Evolutionary conservation across 495 filamentous ascomycete species (phyloP), one percentile per base, ranked within the genome.

Genomic region (Cercophora sp.): DNA sequence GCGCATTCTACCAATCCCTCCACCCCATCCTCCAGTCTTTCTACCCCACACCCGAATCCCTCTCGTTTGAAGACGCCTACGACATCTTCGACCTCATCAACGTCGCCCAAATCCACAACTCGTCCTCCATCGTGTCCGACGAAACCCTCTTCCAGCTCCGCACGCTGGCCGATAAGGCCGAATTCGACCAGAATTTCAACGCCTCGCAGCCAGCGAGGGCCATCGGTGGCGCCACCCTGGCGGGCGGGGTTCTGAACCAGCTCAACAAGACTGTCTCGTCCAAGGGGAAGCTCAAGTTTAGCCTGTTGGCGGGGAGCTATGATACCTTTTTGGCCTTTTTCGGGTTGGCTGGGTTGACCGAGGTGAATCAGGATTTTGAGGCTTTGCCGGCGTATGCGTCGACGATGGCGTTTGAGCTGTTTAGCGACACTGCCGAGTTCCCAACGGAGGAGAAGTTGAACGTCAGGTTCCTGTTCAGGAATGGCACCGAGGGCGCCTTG

Each of bases 101-200:
- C 51, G 58, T 61, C 13, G 51, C 31, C 2, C 35, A 40, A 27
- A 52, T 58, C 24, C 58, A 61, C 55, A 58, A 61, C 51, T 25
- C 51, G 8, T n/a, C 51, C 10, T 42, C 51, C n/a, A 23, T 55
- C 1, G 35, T 51, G 1, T 35, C 22, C 18, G 20, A 49, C 16
- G 36, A 25, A 13, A 15, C 51, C 19, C 51, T 61, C 2, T 32
- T 45, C 19, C 58, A 61, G 43, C 51, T 61, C 13, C 55, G 51
- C 41, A 58, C 58, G 16, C 43, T 61, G 22, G 58, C 58, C 31
- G 55, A 55, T 45, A 55, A 39, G 29, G 61, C 68, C 19, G 64
- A 66, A 24, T 67, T 59, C 51, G 65, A 63, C 46, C 36, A 61
- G 52, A 68, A 68, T 35, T 55, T 44, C 52, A 57, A 60, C 50